These are phyloP conservation scores for Whalleya microplaca DNA, from an alignment of 2,329 filamentous ascomycete genomes.

Conservation along the genomic window DNA sequence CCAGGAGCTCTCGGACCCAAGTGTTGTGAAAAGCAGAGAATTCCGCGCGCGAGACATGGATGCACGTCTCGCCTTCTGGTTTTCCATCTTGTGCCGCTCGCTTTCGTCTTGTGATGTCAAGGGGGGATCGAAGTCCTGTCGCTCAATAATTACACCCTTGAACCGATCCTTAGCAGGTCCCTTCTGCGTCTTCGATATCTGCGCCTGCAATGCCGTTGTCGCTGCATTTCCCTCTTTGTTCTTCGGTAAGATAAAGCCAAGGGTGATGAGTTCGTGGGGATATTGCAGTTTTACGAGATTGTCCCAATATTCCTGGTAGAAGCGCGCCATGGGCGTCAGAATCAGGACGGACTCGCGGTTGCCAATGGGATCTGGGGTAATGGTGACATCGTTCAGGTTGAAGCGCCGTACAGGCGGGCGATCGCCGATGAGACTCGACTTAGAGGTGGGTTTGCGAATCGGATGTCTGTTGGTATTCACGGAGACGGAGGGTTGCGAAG, in stretches of 20 bases:
- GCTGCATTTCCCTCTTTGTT: slow-evolving; percentile 90
- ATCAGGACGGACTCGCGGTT: slow-evolving; percentile 88
- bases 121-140: slow-evolving; percentile 91
- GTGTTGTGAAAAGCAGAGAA: slow-evolving; percentile 90
- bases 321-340: slow-evolving; percentile 88
- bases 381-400: slow-evolving; percentile 93
- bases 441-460: slow-evolving; percentile 65
- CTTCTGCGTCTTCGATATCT: slow-evolving; percentile 84
- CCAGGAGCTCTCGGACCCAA: slow-evolving; percentile 91
- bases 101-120: slow-evolving; percentile 79
- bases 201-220: slow-evolving; percentile 78
- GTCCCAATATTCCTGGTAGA: slow-evolving; percentile 95
- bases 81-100: slow-evolving; percentile 88
- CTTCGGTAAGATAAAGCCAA: slow-evolving; percentile 96
- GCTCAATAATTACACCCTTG: slow-evolving; percentile 88
- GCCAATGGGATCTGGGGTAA: slow-evolving; percentile 72
- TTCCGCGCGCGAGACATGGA: slow-evolving; percentile 95
- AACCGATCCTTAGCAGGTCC: slow-evolving; percentile 82
- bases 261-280: slow-evolving; percentile 90
- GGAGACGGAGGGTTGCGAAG: slow-evolving; percentile 20
- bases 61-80: slow-evolving; percentile 83
- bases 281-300: slow-evolving; percentile 84
- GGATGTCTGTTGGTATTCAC: slow-evolving; percentile 47
- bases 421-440: slow-evolving; percentile 56
- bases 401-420: slow-evolving; percentile 91